Evolutionary conservation across 495 filamentous ascomycete species (phyloP), one percentile per base, ranked within the genome.

Genomic region (Hypoxylon perforatum): DNA sequence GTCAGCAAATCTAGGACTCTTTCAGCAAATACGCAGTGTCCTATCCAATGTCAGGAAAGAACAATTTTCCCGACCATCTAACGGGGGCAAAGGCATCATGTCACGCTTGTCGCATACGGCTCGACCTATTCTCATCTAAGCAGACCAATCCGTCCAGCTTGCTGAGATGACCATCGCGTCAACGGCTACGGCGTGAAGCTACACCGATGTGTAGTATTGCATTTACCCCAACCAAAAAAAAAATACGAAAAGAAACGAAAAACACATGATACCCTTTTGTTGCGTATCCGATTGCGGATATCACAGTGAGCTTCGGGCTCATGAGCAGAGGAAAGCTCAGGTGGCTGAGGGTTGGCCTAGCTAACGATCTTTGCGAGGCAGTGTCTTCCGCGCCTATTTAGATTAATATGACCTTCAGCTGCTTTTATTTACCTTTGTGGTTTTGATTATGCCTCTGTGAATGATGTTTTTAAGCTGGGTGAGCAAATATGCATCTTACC

Each of bases 401-500:
- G 65, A 69, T 44, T 23, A 69, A 69, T 60, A 69, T 45, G 39
- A 60, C 55, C 36, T 25, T 52, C 15, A 33, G 42, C 55, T 51
- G 36, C 60, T 60, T 56, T 64, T 64, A 64, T 60, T 59, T 60
- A 50, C 46, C 9, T 15, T 54, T 38, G 18, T 9, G 11, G 11
- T 14, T 18, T 38, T 65, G 25, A 44, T 45, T 3, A 42, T 50
- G 36, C 41, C 6, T 11, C 25, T 23, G 33, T 42, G 56, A 38
- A 15, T n/a, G n/a, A n/a, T n/a, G n/a, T n/a, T n/a, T n/a, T 28
- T 8, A 8, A 28, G 3, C 8, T 3, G 8, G 25, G 25, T 3
- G 25, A 28, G 25, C 25, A 33, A 33, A 9, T 33, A 33, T 33
- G 30, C 30, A 33, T 33, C 8, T 33, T 33, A 33, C 25, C 30